Evolutionary conservation across 495 filamentous ascomycete species (phyloP), one percentile per base, ranked within the genome.

Genomic region (Penicillium verhagenii): DNA sequence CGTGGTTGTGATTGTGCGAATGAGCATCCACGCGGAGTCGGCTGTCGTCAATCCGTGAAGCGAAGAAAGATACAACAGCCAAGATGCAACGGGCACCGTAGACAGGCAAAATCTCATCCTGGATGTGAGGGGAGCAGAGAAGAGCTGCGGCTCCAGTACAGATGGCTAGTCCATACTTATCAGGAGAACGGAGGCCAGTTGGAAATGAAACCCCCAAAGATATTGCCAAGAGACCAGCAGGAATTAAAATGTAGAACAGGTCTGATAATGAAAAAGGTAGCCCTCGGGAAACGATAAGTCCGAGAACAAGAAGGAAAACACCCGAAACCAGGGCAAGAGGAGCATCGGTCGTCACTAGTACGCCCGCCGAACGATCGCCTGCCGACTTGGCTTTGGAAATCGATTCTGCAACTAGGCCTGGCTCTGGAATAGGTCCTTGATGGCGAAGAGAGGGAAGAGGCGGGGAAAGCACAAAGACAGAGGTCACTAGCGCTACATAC

Each of bases 401-500:
- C 16, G 39, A 64, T 35, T 50, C 60, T 49, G 53, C 61, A 47
- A 66, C 68, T 3, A 72, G 57, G 14, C 64, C 70, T 6, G 62
- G 58, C 44, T 64, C 63, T 37, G 64, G 54, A 26, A 65, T 62
- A 20, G 67, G 56, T 10, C 61, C 62, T 29, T 59, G 45, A 10
- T 23, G 59, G 25, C 56, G 59, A 46, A 72, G 46, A 16, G 49
- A 52, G 11, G 65, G 68, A 38, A 79, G 75, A 14, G 77, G 74
- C 10, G 73, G 72, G 11, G 70, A 72, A 28, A 79, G 46, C 21
- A 72, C 61, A 42, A 81, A 73, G 5, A 78, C 54, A 0, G 79
- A 79, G 6, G 71, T 31, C 7, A 70, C 53, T 31, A 84, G 65
- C 5, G 75, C 70, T 2, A 72, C 26, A 55, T 84, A 82, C 11